Evolutionary conservation across 192 early-diverging fungal species (phyloP), one percentile per base, ranked within the genome.

Genomic region (Coemansia sp.): DNA sequence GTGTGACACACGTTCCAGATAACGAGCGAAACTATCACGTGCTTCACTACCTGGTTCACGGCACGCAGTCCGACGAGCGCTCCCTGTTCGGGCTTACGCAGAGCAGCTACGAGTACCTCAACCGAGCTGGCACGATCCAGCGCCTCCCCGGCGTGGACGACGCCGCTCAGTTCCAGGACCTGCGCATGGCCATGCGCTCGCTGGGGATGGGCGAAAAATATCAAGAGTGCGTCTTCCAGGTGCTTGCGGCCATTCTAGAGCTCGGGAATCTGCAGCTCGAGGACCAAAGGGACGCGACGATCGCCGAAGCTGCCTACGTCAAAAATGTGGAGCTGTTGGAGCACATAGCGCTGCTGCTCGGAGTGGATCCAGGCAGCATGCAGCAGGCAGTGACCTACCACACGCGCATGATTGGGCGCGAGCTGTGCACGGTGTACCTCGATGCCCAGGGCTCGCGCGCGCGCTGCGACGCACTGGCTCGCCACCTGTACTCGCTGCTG

Each of bases 41-140:
- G 32, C 95, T 99, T 73, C 96, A 99, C 84, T 92, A 95, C 69
- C 81, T 99, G 29, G 86, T 97, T 6, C 90, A 93, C 25, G 98
- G 96, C n/a, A 85, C 85, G 0, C 85, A 89, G 25, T 62, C 80
- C 20, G 90, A 94, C 65, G 95, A 98, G 77, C 91, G 88, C 58
- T 41, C 86, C 17, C 78, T 88, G 60, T 87, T 92, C 57, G 89
- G 88, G 47, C 83, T 99, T 6, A 86, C 87, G 32, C 87, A 43
- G 71, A 84, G 64, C 85, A 89, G 27, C 82, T 91, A 65, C 67
- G 73, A 76, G 68, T 77, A 79, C 39, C 60, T 76, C 46, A 76
- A 47, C 58, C 71, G 73, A 1, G 73, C 82, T 1, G 82, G 76
- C 36, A 77, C 76, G 1, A 79, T 79, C 57, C 76, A 84, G 70